Evolutionary conservation across 2,329 filamentous ascomycete species (phyloP).

Genomic region (Tolypocladium ovalisporum): DNA sequence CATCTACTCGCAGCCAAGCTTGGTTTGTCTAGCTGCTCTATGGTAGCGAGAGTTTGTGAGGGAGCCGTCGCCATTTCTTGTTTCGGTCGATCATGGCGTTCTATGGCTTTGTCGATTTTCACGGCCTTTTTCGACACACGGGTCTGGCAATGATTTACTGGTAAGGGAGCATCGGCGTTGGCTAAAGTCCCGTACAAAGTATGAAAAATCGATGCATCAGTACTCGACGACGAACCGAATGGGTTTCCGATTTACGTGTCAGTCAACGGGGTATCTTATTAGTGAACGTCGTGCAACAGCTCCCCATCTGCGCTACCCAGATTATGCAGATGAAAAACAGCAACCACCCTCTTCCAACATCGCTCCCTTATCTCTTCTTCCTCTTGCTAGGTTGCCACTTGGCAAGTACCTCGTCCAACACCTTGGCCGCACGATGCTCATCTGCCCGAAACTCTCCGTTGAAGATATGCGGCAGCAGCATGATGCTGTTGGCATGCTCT

Average conservation of each 20-base stretch:
- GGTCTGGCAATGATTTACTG: background rate
- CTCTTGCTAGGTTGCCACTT: conserved; percentile 35
- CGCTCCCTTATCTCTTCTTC: conserved; percentile 30
- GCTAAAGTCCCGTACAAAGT: background rate
- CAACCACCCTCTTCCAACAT: background rate
- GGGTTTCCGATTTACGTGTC: background rate
- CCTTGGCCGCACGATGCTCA: conserved; percentile 46
- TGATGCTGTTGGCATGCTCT: conserved; percentile 65
- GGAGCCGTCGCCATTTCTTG: background rate
- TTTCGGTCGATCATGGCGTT: background rate
- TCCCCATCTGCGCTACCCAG: background rate
- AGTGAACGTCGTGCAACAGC: conserved; percentile 5
- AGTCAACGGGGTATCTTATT: conserved; percentile 15
- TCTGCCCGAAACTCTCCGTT: conserved; percentile 47
- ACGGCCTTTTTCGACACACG: background rate
- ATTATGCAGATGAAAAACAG: conserved; percentile 5
- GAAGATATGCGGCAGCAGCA: conserved; percentile 52
- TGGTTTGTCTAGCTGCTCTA: background rate
- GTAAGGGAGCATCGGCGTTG: background rate
- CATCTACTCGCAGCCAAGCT: too few species aligned
- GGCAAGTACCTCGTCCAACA: conserved; percentile 38
- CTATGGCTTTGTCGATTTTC: conserved; percentile 1
- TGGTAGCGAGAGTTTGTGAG: background rate
- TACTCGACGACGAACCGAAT: background rate
- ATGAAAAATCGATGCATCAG: background rate